phyloP scores from a whole-genome alignment of 805 yeast species.

The Saturnispora gosingensis region DNA sequence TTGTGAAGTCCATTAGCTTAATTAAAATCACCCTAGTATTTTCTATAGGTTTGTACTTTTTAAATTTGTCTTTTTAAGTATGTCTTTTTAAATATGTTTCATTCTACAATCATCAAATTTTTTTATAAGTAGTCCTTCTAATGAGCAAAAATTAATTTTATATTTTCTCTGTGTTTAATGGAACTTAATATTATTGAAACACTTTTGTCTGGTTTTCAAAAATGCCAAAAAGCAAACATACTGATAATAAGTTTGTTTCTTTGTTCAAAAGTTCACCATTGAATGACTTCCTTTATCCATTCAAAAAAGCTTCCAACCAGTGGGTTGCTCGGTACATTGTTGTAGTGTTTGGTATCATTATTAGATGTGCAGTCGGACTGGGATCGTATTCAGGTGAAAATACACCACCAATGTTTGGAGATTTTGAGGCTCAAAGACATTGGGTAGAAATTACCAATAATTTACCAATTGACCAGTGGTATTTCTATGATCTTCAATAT shows the following conservation, averaged over 20 bases:
- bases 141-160: not conserved
- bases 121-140: not conserved
- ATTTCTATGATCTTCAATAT: conserved; percentile 76
- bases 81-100: too few relatives aligned
- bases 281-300: conserved; percentile 68
- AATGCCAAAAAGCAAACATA: not conserved
- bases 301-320: conserved; percentile 74
- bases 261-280: conserved; percentile 48
- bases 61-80: too few relatives aligned
- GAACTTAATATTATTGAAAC: not conserved
- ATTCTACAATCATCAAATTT: too few relatives aligned
- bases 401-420: conserved; percentile 80
- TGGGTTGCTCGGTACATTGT: conserved; percentile 83
- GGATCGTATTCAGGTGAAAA: conserved; percentile 77
- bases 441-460: conserved; percentile 90
- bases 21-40: not conserved
- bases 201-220: not conserved
- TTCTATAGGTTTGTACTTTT: not conserved
- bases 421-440: conserved; percentile 96
- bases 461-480: conserved; percentile 73
- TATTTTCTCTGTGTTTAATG: not conserved
- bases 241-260: conserved; percentile 21
- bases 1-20: not conserved
- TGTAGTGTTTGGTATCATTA: conserved; percentile 60
- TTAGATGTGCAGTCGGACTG: conserved; percentile 77